These are phyloP conservation scores for Bauhinia variegata DNA, from an alignment of 306 rosid genomes.

Conservation along the genomic window DNA sequence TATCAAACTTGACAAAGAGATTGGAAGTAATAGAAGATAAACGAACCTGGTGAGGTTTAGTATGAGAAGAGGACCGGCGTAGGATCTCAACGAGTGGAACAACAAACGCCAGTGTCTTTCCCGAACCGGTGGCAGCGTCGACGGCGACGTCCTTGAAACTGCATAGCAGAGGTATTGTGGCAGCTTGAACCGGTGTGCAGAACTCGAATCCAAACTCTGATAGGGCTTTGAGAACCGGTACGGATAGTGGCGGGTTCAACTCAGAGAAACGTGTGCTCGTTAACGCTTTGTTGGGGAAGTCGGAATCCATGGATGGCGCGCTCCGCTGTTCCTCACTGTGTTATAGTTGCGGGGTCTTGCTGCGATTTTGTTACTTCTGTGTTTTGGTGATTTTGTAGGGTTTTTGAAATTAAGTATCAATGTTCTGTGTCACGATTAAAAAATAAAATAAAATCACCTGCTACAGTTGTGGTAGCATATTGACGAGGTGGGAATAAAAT, in stretches of 20 bases:
- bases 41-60: slow-evolving; percentile 78
- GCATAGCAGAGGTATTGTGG: slow-evolving; percentile 86
- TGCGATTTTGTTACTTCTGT: neutral
- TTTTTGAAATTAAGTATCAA: no score
- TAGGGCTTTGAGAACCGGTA: slow-evolving; percentile 65
- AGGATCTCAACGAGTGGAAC: slow-evolving; percentile 89
- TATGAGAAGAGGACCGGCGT: slow-evolving; percentile 63
- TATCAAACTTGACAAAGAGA: neutral
- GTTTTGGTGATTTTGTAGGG: neutral
- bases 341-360: neutral
- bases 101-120: slow-evolving; percentile 87
- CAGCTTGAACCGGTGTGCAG: slow-evolving; percentile 97
- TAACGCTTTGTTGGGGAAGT: slow-evolving; percentile 56
- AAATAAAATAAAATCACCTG: no score
- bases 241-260: slow-evolving; percentile 69
- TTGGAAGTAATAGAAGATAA: neutral
- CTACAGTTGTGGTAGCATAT: no score
- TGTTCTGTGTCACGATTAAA: no score
- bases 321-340: slow-evolving; percentile 2
- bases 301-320: slow-evolving; percentile 54
- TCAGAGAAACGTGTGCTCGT: slow-evolving; percentile 84
- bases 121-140: slow-evolving; percentile 99
- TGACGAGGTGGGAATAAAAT: no score
- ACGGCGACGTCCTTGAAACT: slow-evolving; percentile 88
- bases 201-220: slow-evolving; percentile 59